Evolutionary conservation across 1,284 basidiomycete genomes (phyloP).

Genomic region (Peniophora sp.): DNA sequence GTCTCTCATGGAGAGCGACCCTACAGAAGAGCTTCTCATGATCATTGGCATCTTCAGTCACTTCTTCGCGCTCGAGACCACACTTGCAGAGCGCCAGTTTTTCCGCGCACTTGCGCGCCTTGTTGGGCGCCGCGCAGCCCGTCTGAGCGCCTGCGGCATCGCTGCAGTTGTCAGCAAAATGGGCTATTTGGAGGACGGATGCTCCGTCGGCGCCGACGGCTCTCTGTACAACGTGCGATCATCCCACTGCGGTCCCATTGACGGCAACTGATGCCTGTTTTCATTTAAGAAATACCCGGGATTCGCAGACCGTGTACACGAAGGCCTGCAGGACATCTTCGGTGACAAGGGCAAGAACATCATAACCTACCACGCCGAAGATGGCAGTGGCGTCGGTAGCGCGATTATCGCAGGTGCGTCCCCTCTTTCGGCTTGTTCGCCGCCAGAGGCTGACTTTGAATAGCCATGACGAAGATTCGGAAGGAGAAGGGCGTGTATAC

Average conservation of each 20-base stretch:
- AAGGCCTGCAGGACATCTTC: slow-evolving; percentile 86
- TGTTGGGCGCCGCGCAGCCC: slow-evolving; percentile 83
- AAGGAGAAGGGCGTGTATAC: slow-evolving; percentile 38
- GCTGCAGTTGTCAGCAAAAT: slow-evolving; percentile 91
- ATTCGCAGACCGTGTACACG: slow-evolving; percentile 84
- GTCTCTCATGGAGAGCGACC: slow-evolving; percentile 86
- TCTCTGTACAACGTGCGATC: slow-evolving; percentile 80
- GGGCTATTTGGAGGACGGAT: slow-evolving; percentile 85
- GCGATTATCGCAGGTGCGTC: slow-evolving; percentile 86
- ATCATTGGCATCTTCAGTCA: slow-evolving; percentile 94
- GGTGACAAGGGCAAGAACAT: slow-evolving; percentile 90
- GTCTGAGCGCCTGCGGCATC: slow-evolving; percentile 88
- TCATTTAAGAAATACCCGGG: slow-evolving; percentile 98
- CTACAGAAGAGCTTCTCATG: slow-evolving; percentile 96
- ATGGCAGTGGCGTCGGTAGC: slow-evolving; percentile 92
- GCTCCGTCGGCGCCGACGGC: slow-evolving; percentile 87
- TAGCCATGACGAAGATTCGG: slow-evolving; percentile 59
- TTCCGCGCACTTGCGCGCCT: slow-evolving; percentile 88
- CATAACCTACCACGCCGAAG: slow-evolving; percentile 86
- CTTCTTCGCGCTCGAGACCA: slow-evolving; percentile 92
- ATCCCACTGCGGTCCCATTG: no score
- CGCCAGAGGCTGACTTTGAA: background rate
- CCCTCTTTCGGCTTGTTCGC: background rate
- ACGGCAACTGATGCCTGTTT: no score
- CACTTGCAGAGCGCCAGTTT: slow-evolving; percentile 89